A percentile compares a stretch with the other conserved stretches of the same genome.
These are phyloP conservation scores for Globisporangium cederbergense DNA, from an alignment of 352 stramenopile genomes.

Conservation along the genomic window DNA sequence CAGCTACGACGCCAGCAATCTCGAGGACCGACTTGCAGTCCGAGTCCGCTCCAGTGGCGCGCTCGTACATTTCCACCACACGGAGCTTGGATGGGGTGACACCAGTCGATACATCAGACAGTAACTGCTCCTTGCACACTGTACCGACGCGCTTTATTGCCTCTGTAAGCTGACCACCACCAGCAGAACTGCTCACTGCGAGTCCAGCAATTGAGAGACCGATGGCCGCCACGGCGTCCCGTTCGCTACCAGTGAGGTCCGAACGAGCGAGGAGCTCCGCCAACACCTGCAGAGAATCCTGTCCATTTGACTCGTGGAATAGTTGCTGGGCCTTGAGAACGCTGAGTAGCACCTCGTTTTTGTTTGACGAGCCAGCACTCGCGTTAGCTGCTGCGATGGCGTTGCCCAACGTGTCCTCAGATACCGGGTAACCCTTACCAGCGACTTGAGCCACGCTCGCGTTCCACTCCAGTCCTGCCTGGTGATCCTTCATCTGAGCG, in stretches of 20 bases:
- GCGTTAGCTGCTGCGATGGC: constrained; percentile 11
- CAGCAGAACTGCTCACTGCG: constrained; percentile 7
- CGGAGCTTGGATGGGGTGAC: constrained; percentile 19
- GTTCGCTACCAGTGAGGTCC: constrained; percentile 5
- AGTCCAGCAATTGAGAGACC: constrained; percentile 38
- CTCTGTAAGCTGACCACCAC: constrained; percentile 1
- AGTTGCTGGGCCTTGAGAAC: constrained; percentile 14
- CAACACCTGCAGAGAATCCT: constrained; percentile 1
- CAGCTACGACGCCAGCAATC: constrained; percentile 18
- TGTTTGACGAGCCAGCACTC: not conserved
- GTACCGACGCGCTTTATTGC: constrained; percentile 17
- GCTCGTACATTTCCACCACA: constrained; percentile 43
- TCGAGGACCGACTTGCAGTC: constrained; percentile 27
- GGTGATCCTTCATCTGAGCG: not conserved
- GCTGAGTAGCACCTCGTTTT: not conserved
- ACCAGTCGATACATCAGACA: constrained; percentile 4
- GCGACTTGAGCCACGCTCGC: constrained; percentile 27
- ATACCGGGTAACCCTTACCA: constrained; percentile 1
- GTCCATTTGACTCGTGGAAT: constrained; percentile 9
- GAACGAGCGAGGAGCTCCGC: constrained; percentile 6
- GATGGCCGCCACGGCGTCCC: constrained; percentile 26
- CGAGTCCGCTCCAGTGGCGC: constrained; percentile 19
- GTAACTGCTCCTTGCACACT: constrained; percentile 31
- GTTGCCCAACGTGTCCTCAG: not conserved
- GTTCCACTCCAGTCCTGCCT: constrained; percentile 37